Base-by-base conservation (phyloP, 2,329 filamentous ascomycete species). In the Pseudocercospora pini-densiflorae region DNA sequence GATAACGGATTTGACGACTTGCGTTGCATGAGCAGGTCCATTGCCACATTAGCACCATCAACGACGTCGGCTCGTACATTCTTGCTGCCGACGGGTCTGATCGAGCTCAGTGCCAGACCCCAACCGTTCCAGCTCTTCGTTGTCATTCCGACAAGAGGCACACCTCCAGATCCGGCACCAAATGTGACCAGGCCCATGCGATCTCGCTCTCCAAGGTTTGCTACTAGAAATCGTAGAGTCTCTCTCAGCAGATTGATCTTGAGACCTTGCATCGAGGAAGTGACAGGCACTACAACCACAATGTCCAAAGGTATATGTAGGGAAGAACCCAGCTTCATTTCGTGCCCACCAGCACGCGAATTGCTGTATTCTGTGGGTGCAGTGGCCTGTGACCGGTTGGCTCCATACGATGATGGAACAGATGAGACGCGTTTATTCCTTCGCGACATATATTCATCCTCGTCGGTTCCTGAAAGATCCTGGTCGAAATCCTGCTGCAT, bases 241-340 rank as follows among this genome's bases (percentile, higher is more conserved):
- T 99, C 95, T 49, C 93, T 90, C 14, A 99, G 88, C 1, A 99
- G 85, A 68, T 94, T 97, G 76, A 98, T 97, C 82, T 99, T 99
- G 67, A 99, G 88, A n/a, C 95, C 95, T 79, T 98, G 95, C 94
- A 98, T 99, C 0, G 95, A 98, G 0, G 94, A 97, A 0, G 95
- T 98, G 5, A 99, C 93, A 0, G 95, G 95, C 36, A 99, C 94
- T 23, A 99, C 95, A 0, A 98, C 93, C 0, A 99, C 94, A 31
- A 99, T 89, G 76, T 99, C 95, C 62, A 98, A 88, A 1, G 95
- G 94, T 16, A 98, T 92, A 77, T 99, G 95, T 57, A 94, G 78
- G 5, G 90, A 87, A 21, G 82, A 55, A 68, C 81, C 63, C 75
- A 80, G 72, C 23, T 82, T 73, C 79, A 76, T 77, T 19, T 86